Base-by-base conservation (phyloP, 1,139 yeast species). In the Yarrowia galli region DNA sequence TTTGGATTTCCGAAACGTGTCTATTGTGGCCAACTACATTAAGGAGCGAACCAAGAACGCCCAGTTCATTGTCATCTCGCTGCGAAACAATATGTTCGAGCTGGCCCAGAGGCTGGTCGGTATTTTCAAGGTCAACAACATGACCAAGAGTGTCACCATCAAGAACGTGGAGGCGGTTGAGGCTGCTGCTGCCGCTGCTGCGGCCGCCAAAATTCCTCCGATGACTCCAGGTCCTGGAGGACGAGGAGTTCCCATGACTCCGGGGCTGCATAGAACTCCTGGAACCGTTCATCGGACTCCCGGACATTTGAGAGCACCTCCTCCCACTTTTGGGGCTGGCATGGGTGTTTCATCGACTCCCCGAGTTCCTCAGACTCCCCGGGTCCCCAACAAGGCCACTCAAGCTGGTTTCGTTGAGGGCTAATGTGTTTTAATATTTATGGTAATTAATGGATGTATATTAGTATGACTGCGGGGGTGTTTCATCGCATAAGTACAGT, bases 1-100 rank as follows among this genome's bases (percentile, higher is more conserved):
- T 1, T 83, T 96, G 73, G 99, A 96, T 80, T 96, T 95, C 79
- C 83, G 98, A 76, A 96, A 96, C 75, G 99, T 96, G 64, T 91
- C 97, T 16, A 95, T 95, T 79, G 97, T 96, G 68, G 99, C 99
- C 3, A 93, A 93, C 75, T 96, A 96, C 76, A 96, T 96, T 76
- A 93, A 92, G 75, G 98, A 95, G 74, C 83, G 98, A 67, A 96
- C 99, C 3, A 91, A 91, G 79, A 92, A 93, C 78, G 99, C 98
- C 0, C 99, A 96, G 75, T 96, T 96, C 74, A 87, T 96, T 75
- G 99, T 96, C 43, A 96, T 96, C 65, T 93, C 98, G 0, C 83
- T 96, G 74, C 85, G 99, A 77, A 95, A 95, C 78, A 95, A 96
- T 76, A 96, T 96, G 99, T 96, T 96, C 78, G 99, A 96, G 79